phyloP scores from a whole-genome alignment of 495 filamentous ascomycete species.

The Ascodesmis nigricans region DNA sequence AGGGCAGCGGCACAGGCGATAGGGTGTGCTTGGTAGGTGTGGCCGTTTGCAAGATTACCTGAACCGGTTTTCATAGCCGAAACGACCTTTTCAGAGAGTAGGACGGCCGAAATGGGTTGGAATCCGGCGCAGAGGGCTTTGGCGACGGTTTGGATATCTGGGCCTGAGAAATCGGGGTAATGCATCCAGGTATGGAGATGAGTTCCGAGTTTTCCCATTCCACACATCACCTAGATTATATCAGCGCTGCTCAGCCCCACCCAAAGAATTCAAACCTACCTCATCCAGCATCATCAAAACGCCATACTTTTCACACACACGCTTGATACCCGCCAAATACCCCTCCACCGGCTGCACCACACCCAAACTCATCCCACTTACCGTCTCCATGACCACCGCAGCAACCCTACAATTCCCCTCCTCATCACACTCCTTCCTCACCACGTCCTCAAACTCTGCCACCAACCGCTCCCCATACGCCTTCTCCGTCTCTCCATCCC shows the following conservation, averaged over 20 bases:
- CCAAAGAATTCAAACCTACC: too few species aligned
- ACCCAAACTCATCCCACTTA: constrained; percentile 37
- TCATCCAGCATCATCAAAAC: constrained; percentile 53
- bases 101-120: constrained; percentile 29
- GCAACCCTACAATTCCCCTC: constrained; percentile 44
- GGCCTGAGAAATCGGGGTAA: constrained; percentile 30
- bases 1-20: constrained; percentile 37
- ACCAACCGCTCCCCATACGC: constrained; percentile 25
- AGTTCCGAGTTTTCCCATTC: constrained; percentile 47
- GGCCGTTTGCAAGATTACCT: constrained; percentile 29
- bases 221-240: constrained; percentile 43
- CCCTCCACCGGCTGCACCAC: constrained; percentile 40
- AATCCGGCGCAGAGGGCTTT: constrained; percentile 46
- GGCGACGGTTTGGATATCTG: constrained; percentile 46
- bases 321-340: constrained; percentile 41
- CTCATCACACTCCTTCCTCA: constrained; percentile 55
- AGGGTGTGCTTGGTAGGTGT: constrained; percentile 42
- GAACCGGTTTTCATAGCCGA: constrained; percentile 33
- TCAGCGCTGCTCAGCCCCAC: not conserved
- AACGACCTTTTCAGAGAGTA: constrained; percentile 33
- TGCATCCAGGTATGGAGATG: constrained; percentile 48
- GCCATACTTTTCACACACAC: constrained; percentile 40
- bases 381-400: constrained; percentile 55
- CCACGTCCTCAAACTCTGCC: constrained; percentile 40
- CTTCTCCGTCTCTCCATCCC: constrained; percentile 20